Conservation (phyloP, 768 basidiomycete species). For the Clathrus columnatus region DNA sequence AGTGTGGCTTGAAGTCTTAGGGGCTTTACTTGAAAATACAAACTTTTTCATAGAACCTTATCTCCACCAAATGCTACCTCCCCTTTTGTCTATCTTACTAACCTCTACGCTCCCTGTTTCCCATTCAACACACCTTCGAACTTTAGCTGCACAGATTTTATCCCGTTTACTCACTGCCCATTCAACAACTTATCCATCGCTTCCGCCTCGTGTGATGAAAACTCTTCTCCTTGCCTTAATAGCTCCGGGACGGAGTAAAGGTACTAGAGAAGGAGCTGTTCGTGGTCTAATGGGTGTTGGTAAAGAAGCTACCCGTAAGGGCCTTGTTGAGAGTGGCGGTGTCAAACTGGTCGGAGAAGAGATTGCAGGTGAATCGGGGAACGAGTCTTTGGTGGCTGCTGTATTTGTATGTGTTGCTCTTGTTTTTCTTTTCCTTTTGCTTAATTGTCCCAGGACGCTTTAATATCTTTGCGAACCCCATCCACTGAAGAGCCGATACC, state of each 20-base stretch:
- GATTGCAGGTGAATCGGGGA: conserved; percentile 45
- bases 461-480: conserved; percentile 48
- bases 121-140: conserved; percentile 66
- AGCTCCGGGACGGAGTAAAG: conserved; percentile 58
- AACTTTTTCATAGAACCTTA: conserved; percentile 95
- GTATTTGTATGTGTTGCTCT: conserved; percentile 43
- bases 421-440: background rate
- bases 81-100: conserved; percentile 83
- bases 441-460: conserved; percentile 39
- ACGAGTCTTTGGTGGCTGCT: conserved; percentile 43
- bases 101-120: conserved; percentile 74
- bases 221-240: conserved; percentile 84
- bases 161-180: conserved; percentile 74
- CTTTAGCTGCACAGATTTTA: conserved; percentile 74
- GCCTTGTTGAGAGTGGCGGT: conserved; percentile 72
- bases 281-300: conserved; percentile 80
- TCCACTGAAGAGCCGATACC: conserved; percentile 48
- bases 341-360: conserved; percentile 55
- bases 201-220: conserved; percentile 86
- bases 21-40: conserved; percentile 76
- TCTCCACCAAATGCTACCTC: conserved; percentile 91
- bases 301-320: conserved; percentile 76
- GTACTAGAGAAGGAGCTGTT: conserved; percentile 84
- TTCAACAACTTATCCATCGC: conserved; percentile 80
- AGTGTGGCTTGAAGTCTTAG: conserved; percentile 75